Base-by-base conservation (phyloP, 2,329 filamentous ascomycete genomes). In the Alternaria tenuissima region DNA sequence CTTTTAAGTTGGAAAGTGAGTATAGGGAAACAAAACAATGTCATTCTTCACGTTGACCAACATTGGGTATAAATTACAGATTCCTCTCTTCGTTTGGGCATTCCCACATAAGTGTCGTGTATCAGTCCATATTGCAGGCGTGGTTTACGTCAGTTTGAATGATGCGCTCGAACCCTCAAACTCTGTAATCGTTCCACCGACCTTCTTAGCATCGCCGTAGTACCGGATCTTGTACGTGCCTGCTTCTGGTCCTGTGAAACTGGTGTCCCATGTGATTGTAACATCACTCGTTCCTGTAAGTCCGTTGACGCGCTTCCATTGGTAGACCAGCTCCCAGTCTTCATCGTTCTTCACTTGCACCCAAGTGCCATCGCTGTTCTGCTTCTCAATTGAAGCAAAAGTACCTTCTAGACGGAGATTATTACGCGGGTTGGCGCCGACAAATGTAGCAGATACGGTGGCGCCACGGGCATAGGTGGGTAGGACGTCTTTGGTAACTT, bases 381-480 rank as follows among this genome's bases (percentile, higher is more conserved):
- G 82, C 71, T 82, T 83, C 81, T 97, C 93, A 0, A 97, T 86
- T 0, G 91, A 87, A 0, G 89, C 89, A 77, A 88, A 97, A 0
- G 93, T 96, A 3, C 84, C 85, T 70, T 92, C 94, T 2, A 92
- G 87, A 2, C 88, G 87, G 30, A 97, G 86, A 65, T 97, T 91
- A 76, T 97, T 97, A 30, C 94, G 87, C 16, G 94, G 94, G 71
- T 97, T 97, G 1, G 94, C 94, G 16, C 90, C 94, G 3, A 94
- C 87, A 76, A 97, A 97, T 0, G 84, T 88, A 0, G 85, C 90
- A 16, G 81, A 85, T 49, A 94, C 87, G 4, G 82, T 81, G 32
- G 86, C 84, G 4, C 92, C 92, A 8, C 85, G 79, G 1, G 78
- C 64, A 74, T 91, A 93, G 1, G 81, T 79, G 11, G 84, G 73